A percentile compares a stretch with the other conserved stretches of the same genome.
phyloP scores from a whole-genome alignment of 768 basidiomycete genomes.

The Collybiopsis confluens region DNA sequence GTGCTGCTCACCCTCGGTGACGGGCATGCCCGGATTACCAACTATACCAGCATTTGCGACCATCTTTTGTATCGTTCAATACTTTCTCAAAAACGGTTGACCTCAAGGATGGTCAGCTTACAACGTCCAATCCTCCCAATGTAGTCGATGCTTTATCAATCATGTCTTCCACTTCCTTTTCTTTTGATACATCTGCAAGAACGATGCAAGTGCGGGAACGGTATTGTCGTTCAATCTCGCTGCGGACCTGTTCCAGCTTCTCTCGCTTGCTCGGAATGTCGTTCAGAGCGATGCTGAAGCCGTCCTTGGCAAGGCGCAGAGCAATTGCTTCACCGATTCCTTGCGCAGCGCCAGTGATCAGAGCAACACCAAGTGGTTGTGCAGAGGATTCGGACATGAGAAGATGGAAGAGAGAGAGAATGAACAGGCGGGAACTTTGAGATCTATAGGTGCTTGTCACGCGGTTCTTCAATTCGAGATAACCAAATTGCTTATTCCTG shows the following conservation, averaged over 20 bases:
- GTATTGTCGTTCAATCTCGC: not conserved
- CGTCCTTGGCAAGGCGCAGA: slow-evolving; percentile 30
- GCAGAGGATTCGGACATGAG: no score
- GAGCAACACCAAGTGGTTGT: slow-evolving; percentile 19
- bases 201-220: not conserved
- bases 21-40: not conserved
- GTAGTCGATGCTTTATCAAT: slow-evolving; percentile 13
- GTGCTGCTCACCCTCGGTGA: not conserved
- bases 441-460: no score
- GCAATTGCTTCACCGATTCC: slow-evolving; percentile 38
- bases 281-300: slow-evolving; percentile 31
- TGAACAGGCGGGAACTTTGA: no score
- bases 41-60: slow-evolving; percentile 20
- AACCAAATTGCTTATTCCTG: no score
- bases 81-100: not conserved
- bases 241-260: not conserved
- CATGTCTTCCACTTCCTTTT: slow-evolving; percentile 28
- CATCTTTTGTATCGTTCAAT: slow-evolving; percentile 13
- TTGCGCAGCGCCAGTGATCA: slow-evolving; percentile 34
- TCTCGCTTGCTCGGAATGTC: slow-evolving; percentile 17
- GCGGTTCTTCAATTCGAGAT: no score
- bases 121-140: slow-evolving; percentile 34
- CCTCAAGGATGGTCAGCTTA: slow-evolving; percentile 12
- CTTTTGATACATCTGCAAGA: slow-evolving; percentile 25
- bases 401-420: no score